A percentile compares a stretch with the other conserved stretches of the same genome.
These are phyloP conservation scores for Caryopteris hybrid DNA, from an alignment of 305 asterid genomes.

Conservation along the genomic window DNA sequence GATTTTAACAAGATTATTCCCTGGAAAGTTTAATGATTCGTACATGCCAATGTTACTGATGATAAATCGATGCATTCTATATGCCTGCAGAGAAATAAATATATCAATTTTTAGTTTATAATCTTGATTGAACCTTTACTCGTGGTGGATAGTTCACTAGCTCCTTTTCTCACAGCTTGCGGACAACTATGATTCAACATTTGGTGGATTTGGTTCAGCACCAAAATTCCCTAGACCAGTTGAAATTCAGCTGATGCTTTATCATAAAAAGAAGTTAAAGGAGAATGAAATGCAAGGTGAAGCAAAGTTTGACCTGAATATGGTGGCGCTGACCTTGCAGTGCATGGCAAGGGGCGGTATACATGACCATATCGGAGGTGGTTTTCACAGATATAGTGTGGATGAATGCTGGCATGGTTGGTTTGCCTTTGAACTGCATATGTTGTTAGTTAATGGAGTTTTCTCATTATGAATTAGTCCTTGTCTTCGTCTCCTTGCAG, in stretches of 20 bases:
- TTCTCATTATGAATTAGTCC: neutral
- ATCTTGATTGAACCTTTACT: neutral
- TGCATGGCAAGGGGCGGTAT: conserved; percentile 92
- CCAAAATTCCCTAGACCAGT: conserved; percentile 99
- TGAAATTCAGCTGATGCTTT: conserved; percentile 87
- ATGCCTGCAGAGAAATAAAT: neutral
- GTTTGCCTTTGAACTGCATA: conserved; percentile 10
- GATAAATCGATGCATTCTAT: neutral
- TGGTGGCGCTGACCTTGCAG: conserved; percentile 64
- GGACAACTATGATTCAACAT: conserved; percentile 63
- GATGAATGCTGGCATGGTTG: conserved; percentile 98
- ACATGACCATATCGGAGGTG: conserved; percentile 94
- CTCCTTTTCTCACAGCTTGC: conserved; percentile 44
- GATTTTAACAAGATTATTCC: neutral
- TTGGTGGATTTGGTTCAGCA: conserved; percentile 91
- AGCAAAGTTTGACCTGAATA: conserved; percentile 54
- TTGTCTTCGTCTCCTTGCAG: conserved; percentile 38
- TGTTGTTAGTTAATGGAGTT: neutral
- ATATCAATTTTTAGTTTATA: neutral
- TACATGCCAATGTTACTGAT: neutral
- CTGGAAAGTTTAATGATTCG: neutral
- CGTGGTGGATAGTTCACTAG: neutral
- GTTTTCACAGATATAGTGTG: conserved; percentile 96
- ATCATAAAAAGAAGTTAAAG: conserved; percentile 62
- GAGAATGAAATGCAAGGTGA: conserved; percentile 53